phyloP scores from a whole-genome alignment of 176 grass and related monocot species.

The Rhynchospora tenuis region DNA sequence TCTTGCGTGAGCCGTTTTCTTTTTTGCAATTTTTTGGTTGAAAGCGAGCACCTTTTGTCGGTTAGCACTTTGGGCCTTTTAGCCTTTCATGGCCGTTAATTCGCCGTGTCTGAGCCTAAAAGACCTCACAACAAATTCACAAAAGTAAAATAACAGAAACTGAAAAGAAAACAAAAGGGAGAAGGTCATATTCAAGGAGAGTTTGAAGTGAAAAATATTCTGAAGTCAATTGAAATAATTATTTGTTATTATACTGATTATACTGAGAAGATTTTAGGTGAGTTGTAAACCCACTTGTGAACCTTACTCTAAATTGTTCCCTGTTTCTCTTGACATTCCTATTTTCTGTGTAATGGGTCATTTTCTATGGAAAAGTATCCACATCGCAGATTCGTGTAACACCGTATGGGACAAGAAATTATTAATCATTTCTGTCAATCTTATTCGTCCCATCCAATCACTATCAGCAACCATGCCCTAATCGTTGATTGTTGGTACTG shows the following conservation, averaged over 20 bases:
- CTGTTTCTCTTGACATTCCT: background rate
- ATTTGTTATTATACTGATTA: background rate
- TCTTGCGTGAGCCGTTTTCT: slow-evolving; percentile 3
- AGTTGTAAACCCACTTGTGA: background rate
- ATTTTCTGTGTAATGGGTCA: background rate
- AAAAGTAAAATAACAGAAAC: no score
- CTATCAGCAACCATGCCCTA: background rate
- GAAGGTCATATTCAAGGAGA: background rate
- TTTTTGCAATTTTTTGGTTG: background rate
- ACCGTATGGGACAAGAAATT: background rate
- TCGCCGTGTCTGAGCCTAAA: background rate
- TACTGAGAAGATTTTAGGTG: background rate
- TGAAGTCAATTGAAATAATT: background rate
- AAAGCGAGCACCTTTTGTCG: background rate
- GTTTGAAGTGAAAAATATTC: background rate
- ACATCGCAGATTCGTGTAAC: background rate
- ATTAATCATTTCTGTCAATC: background rate
- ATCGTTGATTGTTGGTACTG: background rate
- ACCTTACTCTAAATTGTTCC: background rate
- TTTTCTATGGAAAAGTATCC: background rate
- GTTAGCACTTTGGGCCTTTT: background rate
- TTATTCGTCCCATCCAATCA: background rate
- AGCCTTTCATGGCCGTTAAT: background rate
- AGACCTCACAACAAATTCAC: background rate
- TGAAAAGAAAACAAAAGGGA: no score